These are phyloP conservation scores for Apophysomyces trapeziformis DNA, from an alignment of 371 early-diverging fungal genomes.

Conservation along the genomic window DNA sequence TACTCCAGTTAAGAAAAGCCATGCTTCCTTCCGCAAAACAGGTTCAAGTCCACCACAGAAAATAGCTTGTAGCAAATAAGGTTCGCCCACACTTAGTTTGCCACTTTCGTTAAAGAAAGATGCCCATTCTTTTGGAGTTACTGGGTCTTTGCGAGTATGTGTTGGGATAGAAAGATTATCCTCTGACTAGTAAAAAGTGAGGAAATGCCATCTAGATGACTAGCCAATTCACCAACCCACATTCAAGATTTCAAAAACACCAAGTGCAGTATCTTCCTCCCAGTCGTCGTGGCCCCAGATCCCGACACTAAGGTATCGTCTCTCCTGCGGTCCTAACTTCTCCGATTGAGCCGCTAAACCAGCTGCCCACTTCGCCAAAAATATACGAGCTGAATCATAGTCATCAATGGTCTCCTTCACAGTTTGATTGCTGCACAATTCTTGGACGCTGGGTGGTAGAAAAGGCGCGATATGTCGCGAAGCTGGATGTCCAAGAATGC, in stretches of 20 bases:
- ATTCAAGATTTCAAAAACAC: conserved; percentile 53
- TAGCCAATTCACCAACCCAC: conserved; percentile 22
- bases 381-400: conserved; percentile 85
- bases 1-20: conserved; percentile 81
- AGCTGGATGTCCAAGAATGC: conserved; percentile 78
- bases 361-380: conserved; percentile 86
- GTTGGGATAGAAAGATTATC: conserved; percentile 50
- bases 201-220: not conserved
- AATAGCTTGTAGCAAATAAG: conserved; percentile 63
- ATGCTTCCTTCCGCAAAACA: conserved; percentile 77
- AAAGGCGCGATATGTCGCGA: conserved; percentile 78
- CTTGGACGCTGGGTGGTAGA: conserved; percentile 66
- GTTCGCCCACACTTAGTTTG: conserved; percentile 53
- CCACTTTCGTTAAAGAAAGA: conserved; percentile 71
- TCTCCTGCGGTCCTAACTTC: conserved; percentile 30
- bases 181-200: conserved; percentile 30
- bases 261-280: conserved; percentile 51
- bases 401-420: conserved; percentile 67
- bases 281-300: conserved; percentile 52
- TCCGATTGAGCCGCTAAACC: conserved; percentile 57
- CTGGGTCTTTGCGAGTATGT: conserved; percentile 60
- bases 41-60: conserved; percentile 80
- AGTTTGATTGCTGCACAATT: conserved; percentile 40
- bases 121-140: conserved; percentile 77
- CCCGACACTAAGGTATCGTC: conserved; percentile 44